Base-by-base conservation (phyloP, 306 rosid genomes). In the Cicer chorassanicum region DNA sequence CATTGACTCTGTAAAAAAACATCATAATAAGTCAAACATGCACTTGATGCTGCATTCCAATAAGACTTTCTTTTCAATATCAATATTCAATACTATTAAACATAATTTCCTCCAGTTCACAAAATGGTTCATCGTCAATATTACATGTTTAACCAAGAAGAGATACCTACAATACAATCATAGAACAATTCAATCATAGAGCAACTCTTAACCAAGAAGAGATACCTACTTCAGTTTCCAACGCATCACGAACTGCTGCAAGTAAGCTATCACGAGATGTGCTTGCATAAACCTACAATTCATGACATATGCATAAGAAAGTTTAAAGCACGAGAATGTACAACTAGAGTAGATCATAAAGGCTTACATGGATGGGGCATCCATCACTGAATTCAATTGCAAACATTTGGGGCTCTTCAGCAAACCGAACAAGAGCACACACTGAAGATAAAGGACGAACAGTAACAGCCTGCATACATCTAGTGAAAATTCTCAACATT, bases 341-440 rank as follows among this genome's bases (percentile, higher is more conserved):
- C 45, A 74, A 64, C 21, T 53, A 77, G 21, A 50, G 69, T 54
- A 64, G 80, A 60, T 50, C 81, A 77, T 2, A 45, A 78, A 59
- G 56, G 24, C 98, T 92, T 80, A 95, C 99, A 79, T 95, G 97
- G 64, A 95, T 92, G 34, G 92, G 97, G 83, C 98, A 95, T 39
- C 99, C 99, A 77, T 95, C 99, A 73, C 83, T 88, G 86, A 92
- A 95, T 70, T 95, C 99, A 85, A 95, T 84, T 57, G 99, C 99
- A 87, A 95, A 95, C 99, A 95, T 95, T 80, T 92, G 99, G 65
- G 99, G 99, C 82, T 95, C 99, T 89, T 95, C 99, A 3, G 98
- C 94, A 67, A 95, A 92, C 68, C 99, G 93, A 73, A 95, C 96
- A 73, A 95, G 99, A 39, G 98, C 82, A 57, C 87, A 84, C 78